Evolutionary conservation across 1,139 yeast species (phyloP), one percentile per base, ranked within the genome.

Genomic region (Zygosaccharomyces sapae): DNA sequence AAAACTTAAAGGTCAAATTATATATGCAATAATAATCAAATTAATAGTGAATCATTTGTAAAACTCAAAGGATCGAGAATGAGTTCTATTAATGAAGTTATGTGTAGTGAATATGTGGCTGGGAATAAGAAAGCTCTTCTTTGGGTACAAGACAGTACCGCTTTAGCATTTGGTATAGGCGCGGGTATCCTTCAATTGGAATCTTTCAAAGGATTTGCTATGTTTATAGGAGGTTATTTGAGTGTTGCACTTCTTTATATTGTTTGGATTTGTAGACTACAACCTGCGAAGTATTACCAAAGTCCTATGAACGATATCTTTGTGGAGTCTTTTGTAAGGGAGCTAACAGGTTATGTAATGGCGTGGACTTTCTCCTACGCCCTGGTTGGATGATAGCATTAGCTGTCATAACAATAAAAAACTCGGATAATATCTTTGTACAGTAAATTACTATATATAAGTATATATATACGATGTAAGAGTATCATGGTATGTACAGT

Each of bases 361-460:
- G 80, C 85, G 73, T 87, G 96, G 96, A 85, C 95, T 55, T 71
- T 87, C 61, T 78, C 83, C 40, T 83, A 79, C 67, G 94, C 92
- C 0, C 68, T 87, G 56, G 72, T 74, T 7, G 74, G 72, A 42
- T 73, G 69, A 41, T 64, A 47, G 44, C 16, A 6, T 24, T 33
- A 38, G 38, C 19, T 6, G 25, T 22, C 7, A 22, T 22, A 7
- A 22, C 8, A 22, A 22, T 22, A 22, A 22, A 20, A 20, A 22
- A 22, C 25, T 22, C 25, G 25, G 25, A 22, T 22, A 22, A 43
- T 34, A 38, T 20, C 33, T 24, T 20, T 38, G 41, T 39, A 22
- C 37, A 44, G 42, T 31, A 24, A 29, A 39, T 34, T 27, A 34
- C 24, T 38, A 40, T 27, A 40, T 36, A 39, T 50, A 48, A 25